Percentiles rank a stretch among this genome's conserved stretches.
phyloP scores from a whole-genome alignment of 169 alveolate genomes.

The Cryptosporidium muris region DNA sequence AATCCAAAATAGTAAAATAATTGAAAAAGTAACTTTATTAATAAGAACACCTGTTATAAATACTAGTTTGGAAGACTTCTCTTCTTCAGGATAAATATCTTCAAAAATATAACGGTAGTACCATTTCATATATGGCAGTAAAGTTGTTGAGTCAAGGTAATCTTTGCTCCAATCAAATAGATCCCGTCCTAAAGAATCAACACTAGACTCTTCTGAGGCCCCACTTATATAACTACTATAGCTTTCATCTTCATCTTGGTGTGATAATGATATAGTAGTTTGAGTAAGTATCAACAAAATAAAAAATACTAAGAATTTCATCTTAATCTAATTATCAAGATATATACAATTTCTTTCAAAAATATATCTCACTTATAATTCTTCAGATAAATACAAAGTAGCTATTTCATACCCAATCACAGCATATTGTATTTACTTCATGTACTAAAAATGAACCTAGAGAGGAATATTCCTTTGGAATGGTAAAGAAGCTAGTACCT shows the following conservation, averaged over 20 bases:
- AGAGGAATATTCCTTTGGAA: too few relatives aligned
- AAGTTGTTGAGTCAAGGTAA: conserved; percentile 27
- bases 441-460: too few relatives aligned
- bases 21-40: conserved; percentile 35
- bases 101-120: conserved; percentile 47
- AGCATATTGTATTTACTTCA: too few relatives aligned
- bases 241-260: conserved; percentile 32
- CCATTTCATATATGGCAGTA: conserved; percentile 29
- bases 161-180: conserved; percentile 32
- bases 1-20: conserved; percentile 31
- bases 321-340: too few relatives aligned
- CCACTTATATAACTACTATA: conserved; percentile 19
- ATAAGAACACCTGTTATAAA: conserved; percentile 27
- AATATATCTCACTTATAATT: too few relatives aligned
- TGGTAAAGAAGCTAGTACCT: too few relatives aligned
- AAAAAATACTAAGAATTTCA: too few relatives aligned
- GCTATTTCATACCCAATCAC: too few relatives aligned
- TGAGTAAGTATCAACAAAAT: too few relatives aligned
- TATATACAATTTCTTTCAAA: too few relatives aligned
- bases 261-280: not conserved
- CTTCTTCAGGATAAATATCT: conserved; percentile 16
- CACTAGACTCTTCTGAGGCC: conserved; percentile 32
- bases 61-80: not conserved
- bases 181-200: conserved; percentile 20
- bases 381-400: too few relatives aligned